Evolutionary conservation across 345 rosid species (phyloP).

Genomic region (Syzygium oleosum): DNA sequence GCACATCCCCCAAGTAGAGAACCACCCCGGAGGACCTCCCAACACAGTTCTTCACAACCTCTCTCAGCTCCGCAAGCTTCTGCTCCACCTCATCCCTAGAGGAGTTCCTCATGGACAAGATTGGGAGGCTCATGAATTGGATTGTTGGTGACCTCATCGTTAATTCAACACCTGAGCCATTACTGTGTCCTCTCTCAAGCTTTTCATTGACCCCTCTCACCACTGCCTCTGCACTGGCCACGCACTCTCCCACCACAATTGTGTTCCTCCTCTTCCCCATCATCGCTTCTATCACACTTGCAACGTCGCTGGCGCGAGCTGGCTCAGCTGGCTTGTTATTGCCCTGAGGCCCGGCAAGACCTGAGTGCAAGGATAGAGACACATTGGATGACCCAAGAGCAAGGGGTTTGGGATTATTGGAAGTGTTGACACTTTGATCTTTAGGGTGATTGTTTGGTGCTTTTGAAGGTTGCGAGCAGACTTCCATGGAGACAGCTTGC

Average conservation of each 20-base stretch:
- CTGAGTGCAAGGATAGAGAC: conserved; percentile 13
- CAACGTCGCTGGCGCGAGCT: conserved; percentile 23
- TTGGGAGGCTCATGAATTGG: conserved; percentile 46
- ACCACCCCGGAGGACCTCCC: conserved; percentile 30
- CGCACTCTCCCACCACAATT: conserved; percentile 41
- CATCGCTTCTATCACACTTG: conserved; percentile 30
- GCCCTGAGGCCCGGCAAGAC: conserved; percentile 10
- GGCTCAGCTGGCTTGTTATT: conserved; percentile 11
- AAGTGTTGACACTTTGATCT: background rate
- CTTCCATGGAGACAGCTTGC: conserved; percentile 47
- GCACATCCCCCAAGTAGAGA: conserved; percentile 57
- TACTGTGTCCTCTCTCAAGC: conserved; percentile 38
- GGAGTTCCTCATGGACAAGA: conserved; percentile 31
- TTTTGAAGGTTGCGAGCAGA: conserved; percentile 16
- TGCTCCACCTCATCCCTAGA: conserved; percentile 47
- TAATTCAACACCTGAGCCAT: background rate
- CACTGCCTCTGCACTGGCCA: conserved; percentile 28
- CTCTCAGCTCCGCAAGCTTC: conserved; percentile 46
- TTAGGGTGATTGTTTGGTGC: background rate
- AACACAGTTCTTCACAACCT: conserved; percentile 28
- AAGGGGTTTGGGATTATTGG: background rate
- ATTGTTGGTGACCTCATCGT: background rate
- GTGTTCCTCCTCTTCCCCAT: conserved; percentile 34
- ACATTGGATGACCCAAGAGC: background rate
- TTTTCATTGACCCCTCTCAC: conserved; percentile 40